A percentile compares a stretch with the other conserved stretches of the same genome.
These are phyloP conservation scores for Pestalotiopsis sp. DNA, from an alignment of 2,329 filamentous ascomycete genomes.

Conservation along the genomic window DNA sequence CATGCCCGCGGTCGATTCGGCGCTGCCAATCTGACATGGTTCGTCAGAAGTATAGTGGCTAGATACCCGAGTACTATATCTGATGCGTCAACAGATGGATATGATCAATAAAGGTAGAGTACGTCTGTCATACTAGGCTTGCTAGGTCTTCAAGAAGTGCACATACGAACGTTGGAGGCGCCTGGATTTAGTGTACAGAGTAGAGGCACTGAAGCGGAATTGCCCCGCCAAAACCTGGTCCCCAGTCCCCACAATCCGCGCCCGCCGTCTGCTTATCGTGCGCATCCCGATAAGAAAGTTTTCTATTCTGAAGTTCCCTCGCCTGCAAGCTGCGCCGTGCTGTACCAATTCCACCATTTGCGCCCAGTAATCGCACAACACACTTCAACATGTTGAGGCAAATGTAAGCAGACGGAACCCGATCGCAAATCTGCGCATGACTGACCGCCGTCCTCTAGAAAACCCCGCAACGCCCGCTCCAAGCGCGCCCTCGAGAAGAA, in stretches of 20 bases:
- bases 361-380: not conserved
- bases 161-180: not conserved
- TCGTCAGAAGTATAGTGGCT: not conserved
- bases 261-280: slow-evolving; percentile 1
- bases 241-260: not conserved
- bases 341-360: not conserved
- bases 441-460: slow-evolving; percentile 38
- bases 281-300: not conserved
- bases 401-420: slow-evolving; percentile 7
- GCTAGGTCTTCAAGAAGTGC: not conserved
- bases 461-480: slow-evolving; percentile 77
- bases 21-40: not conserved
- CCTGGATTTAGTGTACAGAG: not conserved
- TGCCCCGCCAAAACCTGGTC: not conserved
- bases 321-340: not conserved
- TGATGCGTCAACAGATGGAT: not conserved
- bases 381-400: slow-evolving; percentile 15
- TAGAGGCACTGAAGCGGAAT: not conserved
- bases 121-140: not conserved
- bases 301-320: slow-evolving; percentile 8
- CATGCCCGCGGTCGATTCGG: too few species aligned
- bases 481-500: slow-evolving; percentile 94
- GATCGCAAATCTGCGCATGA: not conserved
- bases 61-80: not conserved
- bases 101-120: not conserved